Evolutionary conservation across 139 green algal species (phyloP), one percentile per base, ranked within the genome.

Genomic region (Chlamydomonas schloesseri): DNA sequence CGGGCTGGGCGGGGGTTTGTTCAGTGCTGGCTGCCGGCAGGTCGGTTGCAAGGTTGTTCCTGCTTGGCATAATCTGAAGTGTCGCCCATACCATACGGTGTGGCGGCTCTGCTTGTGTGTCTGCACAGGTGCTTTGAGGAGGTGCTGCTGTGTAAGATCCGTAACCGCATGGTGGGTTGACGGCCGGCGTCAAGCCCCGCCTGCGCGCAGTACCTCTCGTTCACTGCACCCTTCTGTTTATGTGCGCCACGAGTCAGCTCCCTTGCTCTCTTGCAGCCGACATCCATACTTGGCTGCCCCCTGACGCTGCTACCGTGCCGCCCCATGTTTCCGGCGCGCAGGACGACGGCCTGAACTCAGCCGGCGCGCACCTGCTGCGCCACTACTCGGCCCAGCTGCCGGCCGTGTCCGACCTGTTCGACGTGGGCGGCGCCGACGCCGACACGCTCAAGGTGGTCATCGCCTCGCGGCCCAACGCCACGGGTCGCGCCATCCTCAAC

Each of bases 331-430:
- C 42, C 28, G 62, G 10, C 62, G 17, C 34, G n/a, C 74, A 81
- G 75, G 58, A 58, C 18, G 36, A 28, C 3, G 34, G 34, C 13
- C 57, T 71, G 3, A 37, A 15, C 24, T 36, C 57, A 8, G 75
- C 75, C 10, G 75, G 75, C 5, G 46, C 36, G 75, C 75, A 82
- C 75, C 75, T 82, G 75, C 75, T 82, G 75, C 57, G 20, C n/a
- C 57, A 71, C 75, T 82, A 82, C 36, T 26, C 23, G 23, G 34
- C 29, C 34, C 73, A 31, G 14, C 75, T 82, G 75, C 75, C 75
- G 23, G 11, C 57, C 57, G 36, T 57, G 23, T 28, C 0, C 18
- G 31, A 20, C 55, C 24, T 55, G 20, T 71, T 81, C 74, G 21
- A 70, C 31, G 29, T 33, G 15, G 55, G 26, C 6, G 11, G 6